Conservation (phyloP, 2,329 filamentous ascomycete genomes). For the Alternaria novae-zelandiae region DNA sequence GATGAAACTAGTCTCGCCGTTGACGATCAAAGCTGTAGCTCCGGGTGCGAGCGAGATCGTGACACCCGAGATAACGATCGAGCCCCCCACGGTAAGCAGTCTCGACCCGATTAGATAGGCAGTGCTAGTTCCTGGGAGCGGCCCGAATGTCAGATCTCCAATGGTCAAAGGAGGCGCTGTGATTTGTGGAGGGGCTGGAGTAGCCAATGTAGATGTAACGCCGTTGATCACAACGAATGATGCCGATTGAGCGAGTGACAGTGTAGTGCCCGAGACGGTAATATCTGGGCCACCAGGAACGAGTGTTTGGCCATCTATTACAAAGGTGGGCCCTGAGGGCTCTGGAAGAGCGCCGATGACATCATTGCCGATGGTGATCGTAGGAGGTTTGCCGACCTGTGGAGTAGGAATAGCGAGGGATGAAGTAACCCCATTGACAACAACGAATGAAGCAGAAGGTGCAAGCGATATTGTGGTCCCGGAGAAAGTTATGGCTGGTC, state of each 20-base stretch:
- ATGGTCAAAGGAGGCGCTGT: constrained; percentile 41
- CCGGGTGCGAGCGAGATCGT: constrained; percentile 40
- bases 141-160: constrained; percentile 33
- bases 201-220: constrained; percentile 42
- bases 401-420: constrained; percentile 34
- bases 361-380: constrained; percentile 24
- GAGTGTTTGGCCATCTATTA: constrained; percentile 49
- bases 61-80: constrained; percentile 33
- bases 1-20: constrained; percentile 41
- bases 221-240: constrained; percentile 45
- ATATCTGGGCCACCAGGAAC: constrained; percentile 43
- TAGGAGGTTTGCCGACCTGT: constrained; percentile 24
- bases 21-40: constrained; percentile 39
- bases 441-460: constrained; percentile 32
- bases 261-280: constrained; percentile 39
- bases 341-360: constrained; percentile 19
- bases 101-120: constrained; percentile 47
- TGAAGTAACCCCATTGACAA: constrained; percentile 43
- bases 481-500: constrained; percentile 38
- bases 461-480: constrained; percentile 42
- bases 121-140: constrained; percentile 40
- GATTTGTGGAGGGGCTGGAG: constrained; percentile 26
- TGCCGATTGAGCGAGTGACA: constrained; percentile 42
- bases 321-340: constrained; percentile 27
- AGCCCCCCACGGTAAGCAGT: constrained; percentile 49